A percentile compares a stretch with the other conserved stretches of the same genome.
These are phyloP conservation scores for Plasmodium gaboni DNA, from an alignment of 169 alveolate genomes.

Conservation along the genomic window DNA sequence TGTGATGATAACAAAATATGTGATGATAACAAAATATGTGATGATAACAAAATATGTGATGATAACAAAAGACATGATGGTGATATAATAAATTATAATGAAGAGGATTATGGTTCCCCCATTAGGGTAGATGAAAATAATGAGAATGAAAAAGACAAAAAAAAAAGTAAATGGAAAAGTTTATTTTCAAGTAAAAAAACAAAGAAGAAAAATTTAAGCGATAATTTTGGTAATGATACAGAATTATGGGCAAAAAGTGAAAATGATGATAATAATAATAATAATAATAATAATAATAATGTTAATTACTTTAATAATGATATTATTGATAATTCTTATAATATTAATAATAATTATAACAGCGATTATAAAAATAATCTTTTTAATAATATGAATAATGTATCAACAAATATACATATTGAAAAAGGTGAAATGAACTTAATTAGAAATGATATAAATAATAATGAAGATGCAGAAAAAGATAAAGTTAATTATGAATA, in stretches of 20 bases:
- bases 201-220: slow-evolving; percentile 59
- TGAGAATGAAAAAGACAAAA: slow-evolving; percentile 27
- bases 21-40: too few relatives aligned
- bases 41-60: too few relatives aligned
- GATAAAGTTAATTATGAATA: not conserved
- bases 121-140: not conserved
- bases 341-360: too few relatives aligned
- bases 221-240: slow-evolving; percentile 59
- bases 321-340: not conserved
- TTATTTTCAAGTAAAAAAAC: slow-evolving; percentile 25
- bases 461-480: not conserved
- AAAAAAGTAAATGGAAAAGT: slow-evolving; percentile 41
- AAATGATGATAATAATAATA: not conserved
- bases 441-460: slow-evolving; percentile 12
- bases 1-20: too few relatives aligned
- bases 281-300: slow-evolving; percentile 1
- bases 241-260: slow-evolving; percentile 71
- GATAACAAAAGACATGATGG: too few relatives aligned
- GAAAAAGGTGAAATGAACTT: slow-evolving; percentile 35
- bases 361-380: not conserved
- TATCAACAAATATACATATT: slow-evolving; percentile 18
- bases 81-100: not conserved
- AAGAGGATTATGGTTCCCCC: not conserved
- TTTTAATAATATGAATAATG: not conserved
- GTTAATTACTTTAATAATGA: too few relatives aligned